Evolutionary conservation across 805 yeast species (phyloP).

Genomic region (Pichia membranifaciens): DNA sequence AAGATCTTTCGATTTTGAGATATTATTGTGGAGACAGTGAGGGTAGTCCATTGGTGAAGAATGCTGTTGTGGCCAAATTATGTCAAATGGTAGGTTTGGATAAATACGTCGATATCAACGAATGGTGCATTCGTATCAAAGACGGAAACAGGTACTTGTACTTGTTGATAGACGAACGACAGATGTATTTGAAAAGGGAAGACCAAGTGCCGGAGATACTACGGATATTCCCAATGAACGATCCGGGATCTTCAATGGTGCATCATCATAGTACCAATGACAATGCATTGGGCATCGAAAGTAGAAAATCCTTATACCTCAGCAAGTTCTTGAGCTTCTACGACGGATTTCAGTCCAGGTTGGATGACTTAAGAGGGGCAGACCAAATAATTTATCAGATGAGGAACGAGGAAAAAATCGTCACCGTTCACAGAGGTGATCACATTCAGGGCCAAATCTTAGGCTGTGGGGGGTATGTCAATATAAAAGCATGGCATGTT

Average conservation of each 20-base stretch:
- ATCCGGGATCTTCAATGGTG: background rate
- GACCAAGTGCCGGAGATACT: constrained; percentile 2
- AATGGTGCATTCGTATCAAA: constrained; percentile 2
- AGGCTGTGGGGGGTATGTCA: constrained; percentile 9
- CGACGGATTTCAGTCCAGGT: background rate
- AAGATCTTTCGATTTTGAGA: constrained; percentile 12
- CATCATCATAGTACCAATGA: background rate
- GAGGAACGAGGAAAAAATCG: background rate
- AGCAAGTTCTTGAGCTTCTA: constrained; percentile 1
- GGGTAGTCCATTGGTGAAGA: background rate
- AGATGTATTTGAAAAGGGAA: constrained; percentile 5
- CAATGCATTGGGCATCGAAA: too few species aligned
- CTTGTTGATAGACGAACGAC: constrained; percentile 2
- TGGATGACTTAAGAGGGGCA: constrained; percentile 5
- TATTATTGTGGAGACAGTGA: constrained; percentile 13
- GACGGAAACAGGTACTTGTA: background rate
- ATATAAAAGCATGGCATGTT: background rate
- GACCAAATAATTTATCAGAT: constrained; percentile 10
- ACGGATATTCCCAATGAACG: constrained; percentile 1
- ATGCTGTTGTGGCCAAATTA: constrained; percentile 11
- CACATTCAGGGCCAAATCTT: constrained; percentile 8
- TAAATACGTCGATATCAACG: constrained; percentile 4
- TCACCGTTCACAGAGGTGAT: constrained; percentile 4
- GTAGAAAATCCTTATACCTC: background rate
- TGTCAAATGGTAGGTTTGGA: constrained; percentile 1